Percentiles rank a stretch among this genome's conserved stretches.
These are phyloP conservation scores for Curvularia verruculosa DNA, from an alignment of 2,329 filamentous ascomycete species.

Conservation along the genomic window DNA sequence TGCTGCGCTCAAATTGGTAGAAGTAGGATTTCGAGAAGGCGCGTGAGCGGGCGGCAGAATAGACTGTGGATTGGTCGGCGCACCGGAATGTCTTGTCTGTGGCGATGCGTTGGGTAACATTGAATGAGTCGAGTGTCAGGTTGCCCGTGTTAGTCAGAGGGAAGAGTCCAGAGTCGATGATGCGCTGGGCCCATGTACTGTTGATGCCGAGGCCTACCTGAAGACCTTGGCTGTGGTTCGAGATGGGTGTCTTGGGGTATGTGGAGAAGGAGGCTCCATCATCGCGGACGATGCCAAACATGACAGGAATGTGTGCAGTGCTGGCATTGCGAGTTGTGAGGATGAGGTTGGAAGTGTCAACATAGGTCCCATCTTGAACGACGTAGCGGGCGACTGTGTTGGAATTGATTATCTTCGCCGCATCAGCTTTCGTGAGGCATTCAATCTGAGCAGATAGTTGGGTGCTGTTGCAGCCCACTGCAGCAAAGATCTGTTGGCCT, in stretches of 20 bases:
- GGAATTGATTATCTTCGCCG: constrained; percentile 51
- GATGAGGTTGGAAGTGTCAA: constrained; percentile 58
- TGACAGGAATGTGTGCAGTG: constrained; percentile 59
- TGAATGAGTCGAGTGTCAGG: constrained; percentile 62
- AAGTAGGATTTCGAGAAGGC: constrained; percentile 61
- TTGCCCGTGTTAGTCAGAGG: constrained; percentile 58
- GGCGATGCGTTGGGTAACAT: constrained; percentile 60
- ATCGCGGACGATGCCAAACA: constrained; percentile 62
- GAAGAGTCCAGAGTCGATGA: constrained; percentile 56
- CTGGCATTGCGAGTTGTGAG: constrained; percentile 52
- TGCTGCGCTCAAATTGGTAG: constrained; percentile 66
- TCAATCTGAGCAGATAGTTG: constrained; percentile 56
- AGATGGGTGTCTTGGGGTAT: constrained; percentile 55
- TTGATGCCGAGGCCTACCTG: constrained; percentile 56
- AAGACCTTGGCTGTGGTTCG: constrained; percentile 52
- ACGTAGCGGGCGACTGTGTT: constrained; percentile 57
- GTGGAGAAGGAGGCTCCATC: constrained; percentile 63
- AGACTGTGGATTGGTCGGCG: constrained; percentile 64
- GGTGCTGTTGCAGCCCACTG: constrained; percentile 59
- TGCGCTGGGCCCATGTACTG: constrained; percentile 42
- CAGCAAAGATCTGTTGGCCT: constrained; percentile 59
- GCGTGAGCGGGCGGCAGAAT: constrained; percentile 54
- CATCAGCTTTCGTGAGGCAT: constrained; percentile 59
- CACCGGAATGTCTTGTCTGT: constrained; percentile 67
- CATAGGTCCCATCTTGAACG: constrained; percentile 64